Evolutionary conservation across 2,329 filamentous ascomycete species (phyloP).

Genomic region (Paramyrothecium sp.): DNA sequence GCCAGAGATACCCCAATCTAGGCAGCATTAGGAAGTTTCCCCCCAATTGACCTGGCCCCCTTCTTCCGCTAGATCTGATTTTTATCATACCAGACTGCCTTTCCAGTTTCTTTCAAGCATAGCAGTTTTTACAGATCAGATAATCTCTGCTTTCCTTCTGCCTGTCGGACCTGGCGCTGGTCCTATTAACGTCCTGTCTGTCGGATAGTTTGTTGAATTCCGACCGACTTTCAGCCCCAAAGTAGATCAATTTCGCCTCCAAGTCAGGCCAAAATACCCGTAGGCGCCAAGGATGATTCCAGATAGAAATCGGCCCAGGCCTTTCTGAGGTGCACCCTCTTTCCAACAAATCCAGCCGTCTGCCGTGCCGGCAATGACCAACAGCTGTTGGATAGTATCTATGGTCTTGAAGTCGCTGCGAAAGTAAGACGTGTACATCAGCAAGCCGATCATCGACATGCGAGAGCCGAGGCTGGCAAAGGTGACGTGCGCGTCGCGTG

Average conservation of each 20-base stretch:
- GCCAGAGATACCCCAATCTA: no score
- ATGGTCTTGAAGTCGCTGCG: conserved; percentile 12
- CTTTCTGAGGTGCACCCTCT: conserved; percentile 14
- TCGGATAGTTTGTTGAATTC: no score
- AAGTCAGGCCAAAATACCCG: conserved; percentile 16
- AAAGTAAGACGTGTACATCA: conserved; percentile 19
- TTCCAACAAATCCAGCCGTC: conserved; percentile 21
- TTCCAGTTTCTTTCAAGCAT: no score
- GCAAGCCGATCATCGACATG: conserved; percentile 14
- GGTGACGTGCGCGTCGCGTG: conserved; percentile 23
- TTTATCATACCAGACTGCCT: no score
- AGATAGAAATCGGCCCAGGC: conserved; percentile 9
- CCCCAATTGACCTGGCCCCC: no score
- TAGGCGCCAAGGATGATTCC: conserved; percentile 12
- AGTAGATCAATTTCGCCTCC: conserved; percentile 3
- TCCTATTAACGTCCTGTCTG: no score
- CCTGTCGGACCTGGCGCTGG: no score
- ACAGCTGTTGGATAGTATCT: conserved; percentile 17
- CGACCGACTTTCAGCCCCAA: no score
- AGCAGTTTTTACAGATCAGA: no score
- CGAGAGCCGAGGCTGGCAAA: conserved; percentile 24
- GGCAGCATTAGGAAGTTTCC: no score
- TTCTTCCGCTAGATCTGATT: no score
- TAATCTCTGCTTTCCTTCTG: no score
- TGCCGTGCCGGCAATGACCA: conserved; percentile 13